A percentile compares a stretch with the other conserved stretches of the same genome.
Evolutionary conservation across 345 rosid species (phyloP).

Genomic region (Dipteronia dyeriana): DNA sequence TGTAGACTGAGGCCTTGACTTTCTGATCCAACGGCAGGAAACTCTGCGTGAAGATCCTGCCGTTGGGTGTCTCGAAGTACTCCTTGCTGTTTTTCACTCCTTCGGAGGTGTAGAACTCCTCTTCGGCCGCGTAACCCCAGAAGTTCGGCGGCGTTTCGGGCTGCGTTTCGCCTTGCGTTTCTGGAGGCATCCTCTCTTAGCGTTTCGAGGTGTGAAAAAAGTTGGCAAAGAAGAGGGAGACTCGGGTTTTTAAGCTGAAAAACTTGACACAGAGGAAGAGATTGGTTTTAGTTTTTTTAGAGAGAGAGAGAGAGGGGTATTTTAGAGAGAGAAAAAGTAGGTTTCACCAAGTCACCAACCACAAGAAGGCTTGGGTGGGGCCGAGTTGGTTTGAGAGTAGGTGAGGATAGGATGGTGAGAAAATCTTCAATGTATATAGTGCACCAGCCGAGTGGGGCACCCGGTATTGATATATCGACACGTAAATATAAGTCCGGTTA

Average conservation of each 20-base stretch:
- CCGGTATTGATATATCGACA: too few species aligned
- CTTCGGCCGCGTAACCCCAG: conserved; percentile 92
- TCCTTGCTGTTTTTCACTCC: conserved; percentile 74
- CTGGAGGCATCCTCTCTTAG: conserved; percentile 27
- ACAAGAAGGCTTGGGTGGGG: neutral
- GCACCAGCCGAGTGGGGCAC: neutral
- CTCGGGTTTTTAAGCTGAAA: too few species aligned
- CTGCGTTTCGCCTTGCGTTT: conserved; percentile 26
- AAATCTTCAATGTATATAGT: too few species aligned
- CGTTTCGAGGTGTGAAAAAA: too few species aligned
- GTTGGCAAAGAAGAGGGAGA: too few species aligned
- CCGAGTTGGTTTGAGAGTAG: neutral
- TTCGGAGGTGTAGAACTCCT: conserved; percentile 82
- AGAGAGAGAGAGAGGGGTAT: neutral
- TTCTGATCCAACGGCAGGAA: conserved; percentile 71
- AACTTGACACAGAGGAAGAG: too few species aligned
- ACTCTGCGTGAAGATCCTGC: conserved; percentile 81
- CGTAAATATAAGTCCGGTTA: too few species aligned
- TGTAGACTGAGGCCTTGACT: conserved; percentile 74
- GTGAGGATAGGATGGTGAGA: neutral
- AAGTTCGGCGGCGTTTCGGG: conserved; percentile 50
- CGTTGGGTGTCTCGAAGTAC: conserved; percentile 84
- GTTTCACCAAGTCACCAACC: neutral
- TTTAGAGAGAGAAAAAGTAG: neutral
- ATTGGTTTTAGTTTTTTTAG: neutral